phyloP scores from a whole-genome alignment of 306 rosid genomes.

The Styphnolobium japonicum region DNA sequence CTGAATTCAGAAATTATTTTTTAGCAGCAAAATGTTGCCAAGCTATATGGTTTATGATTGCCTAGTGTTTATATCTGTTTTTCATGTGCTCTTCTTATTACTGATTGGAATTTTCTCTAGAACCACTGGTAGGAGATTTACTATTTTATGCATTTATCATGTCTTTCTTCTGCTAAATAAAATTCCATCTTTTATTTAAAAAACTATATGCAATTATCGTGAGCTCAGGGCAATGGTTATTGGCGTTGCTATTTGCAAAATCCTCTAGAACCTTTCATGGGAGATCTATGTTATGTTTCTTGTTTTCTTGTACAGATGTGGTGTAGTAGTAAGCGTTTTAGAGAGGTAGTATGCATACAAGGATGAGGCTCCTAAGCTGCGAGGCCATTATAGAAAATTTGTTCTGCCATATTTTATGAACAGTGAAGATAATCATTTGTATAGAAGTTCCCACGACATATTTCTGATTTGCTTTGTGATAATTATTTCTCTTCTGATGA shows the following conservation, averaged over 20 bases:
- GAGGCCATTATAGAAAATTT: background rate
- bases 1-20: background rate
- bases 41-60: background rate
- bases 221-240: background rate
- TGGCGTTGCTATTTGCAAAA: background rate
- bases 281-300: background rate
- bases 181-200: background rate
- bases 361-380: background rate
- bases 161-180: background rate
- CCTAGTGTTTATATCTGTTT: background rate
- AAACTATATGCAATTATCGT: background rate
- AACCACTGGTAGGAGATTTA: too few species aligned
- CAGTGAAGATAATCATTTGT: background rate
- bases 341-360: background rate
- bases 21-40: background rate
- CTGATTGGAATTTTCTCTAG: background rate
- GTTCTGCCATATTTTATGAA: background rate
- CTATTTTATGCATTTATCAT: background rate
- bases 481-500: background rate
- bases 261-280: background rate
- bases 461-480: background rate
- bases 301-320: background rate
- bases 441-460: background rate
- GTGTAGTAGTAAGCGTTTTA: constrained; percentile 14
- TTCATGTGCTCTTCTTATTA: background rate